Evolutionary conservation across 2,329 filamentous ascomycete genomes (phyloP), one percentile per base, ranked within the genome.

Genomic region (Lasiodiplodia citricola): DNA sequence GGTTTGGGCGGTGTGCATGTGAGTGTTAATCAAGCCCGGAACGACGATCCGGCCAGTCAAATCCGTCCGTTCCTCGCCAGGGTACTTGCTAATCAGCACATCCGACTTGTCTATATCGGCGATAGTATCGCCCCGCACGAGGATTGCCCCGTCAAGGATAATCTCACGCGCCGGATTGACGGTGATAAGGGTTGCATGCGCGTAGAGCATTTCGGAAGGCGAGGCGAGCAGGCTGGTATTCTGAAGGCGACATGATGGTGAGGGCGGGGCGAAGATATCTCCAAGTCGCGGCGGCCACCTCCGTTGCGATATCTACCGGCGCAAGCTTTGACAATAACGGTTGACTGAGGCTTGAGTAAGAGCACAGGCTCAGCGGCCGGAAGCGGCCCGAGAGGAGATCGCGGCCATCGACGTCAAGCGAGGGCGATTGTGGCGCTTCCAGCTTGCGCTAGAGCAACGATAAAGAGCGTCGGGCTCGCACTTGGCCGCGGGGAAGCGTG

Each of bases 161-260:
- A 87, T 80, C 44, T 82, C 79, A 23, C 83, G 79, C 18, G 72
- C 70, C 35, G 76, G 60, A 71, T 87, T 84, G 71, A 87, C 77
- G 0, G 85, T 87, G 71, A 87, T 82, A 68, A 87, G 83, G 2
- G 84, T 86, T 10, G 82, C 84, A 71, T 86, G 77, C 1, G 77
- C 80, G 70, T 86, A 85, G 0, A 87, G 75, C 74, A 82, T 82
- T 14, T 16, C n/a, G 60, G 25, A n/a, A 16, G 62, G 7, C 3
- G 25, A 21, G 35, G 7, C 11, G 37, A 51, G 31, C 23, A 47
- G 18, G 18, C 18, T 50, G 58, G 44, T 0, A 10, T 18, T 23
- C 18, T 50, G 58, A 38, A 60, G 5, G 57, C 57, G 21, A 41
- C 35, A 6, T 23, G n/a, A 38, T 13, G 11, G 10, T 2, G 23